Evolutionary conservation across 2,329 filamentous ascomycete genomes (phyloP).

Genomic region (Fusarium nygamai): DNA sequence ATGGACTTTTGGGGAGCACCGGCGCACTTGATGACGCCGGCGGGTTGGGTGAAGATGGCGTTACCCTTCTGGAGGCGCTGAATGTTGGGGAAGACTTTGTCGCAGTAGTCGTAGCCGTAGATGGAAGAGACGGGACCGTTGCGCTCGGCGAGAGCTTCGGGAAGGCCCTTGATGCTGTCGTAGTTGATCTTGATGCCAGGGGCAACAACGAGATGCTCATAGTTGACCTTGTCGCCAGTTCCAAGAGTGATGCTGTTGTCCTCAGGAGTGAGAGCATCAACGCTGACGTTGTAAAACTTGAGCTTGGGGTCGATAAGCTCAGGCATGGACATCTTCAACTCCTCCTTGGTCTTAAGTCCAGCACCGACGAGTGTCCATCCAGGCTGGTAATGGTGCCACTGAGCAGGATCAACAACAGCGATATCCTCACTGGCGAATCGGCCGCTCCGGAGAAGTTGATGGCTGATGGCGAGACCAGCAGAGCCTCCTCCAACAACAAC

Average conservation of each 20-base stretch:
- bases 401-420: slow-evolving; percentile 70
- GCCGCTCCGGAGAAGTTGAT: slow-evolving; percentile 71
- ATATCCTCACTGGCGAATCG: slow-evolving; percentile 68
- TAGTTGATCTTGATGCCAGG: slow-evolving; percentile 66
- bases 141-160: slow-evolving; percentile 62
- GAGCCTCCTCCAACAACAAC: slow-evolving; percentile 74
- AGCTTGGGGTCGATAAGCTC: slow-evolving; percentile 68
- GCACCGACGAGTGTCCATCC: slow-evolving; percentile 76
- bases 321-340: slow-evolving; percentile 62
- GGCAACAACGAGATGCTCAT: slow-evolving; percentile 72
- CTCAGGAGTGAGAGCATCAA: slow-evolving; percentile 62
- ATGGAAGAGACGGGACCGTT: slow-evolving; percentile 63
- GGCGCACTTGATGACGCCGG: slow-evolving; percentile 68
- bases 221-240: slow-evolving; percentile 65
- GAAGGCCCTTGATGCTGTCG: slow-evolving; percentile 62
- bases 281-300: slow-evolving; percentile 65
- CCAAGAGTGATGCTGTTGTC: slow-evolving; percentile 65
- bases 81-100: slow-evolving; percentile 62
- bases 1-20: slow-evolving; percentile 70
- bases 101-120: slow-evolving; percentile 65
- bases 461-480: slow-evolving; percentile 72
- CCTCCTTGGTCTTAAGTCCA: slow-evolving; percentile 70
- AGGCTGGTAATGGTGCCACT: slow-evolving; percentile 74
- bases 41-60: slow-evolving; percentile 69
- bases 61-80: slow-evolving; percentile 58